Base-by-base conservation (phyloP, 169 alveolate species). In the Cryptosporidium baileyi region DNA sequence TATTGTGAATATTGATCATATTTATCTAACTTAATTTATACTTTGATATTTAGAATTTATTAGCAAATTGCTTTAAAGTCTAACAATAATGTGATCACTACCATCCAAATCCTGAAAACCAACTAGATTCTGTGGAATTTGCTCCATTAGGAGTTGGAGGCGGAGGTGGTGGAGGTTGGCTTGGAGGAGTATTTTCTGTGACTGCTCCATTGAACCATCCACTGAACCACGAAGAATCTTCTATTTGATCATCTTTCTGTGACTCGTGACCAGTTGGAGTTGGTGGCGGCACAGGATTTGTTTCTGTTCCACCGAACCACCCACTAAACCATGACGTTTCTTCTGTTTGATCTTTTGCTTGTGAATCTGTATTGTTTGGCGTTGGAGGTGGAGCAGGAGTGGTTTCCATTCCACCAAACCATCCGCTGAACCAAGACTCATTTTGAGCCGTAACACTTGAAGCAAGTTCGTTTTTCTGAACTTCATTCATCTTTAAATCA, bases 51-150 rank as follows among this genome's bases (percentile, higher is more conserved):
- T n/a, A n/a, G n/a, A n/a, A n/a, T n/a, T n/a, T n/a, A n/a, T n/a
- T n/a, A n/a, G n/a, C n/a, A n/a, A n/a, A n/a, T n/a, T n/a, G n/a
- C n/a, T n/a, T n/a, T n/a, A n/a, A n/a, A n/a, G n/a, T n/a, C n/a
- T n/a, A n/a, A n/a, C n/a, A n/a, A n/a, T n/a, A n/a, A n/a, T n/a
- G n/a, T n/a, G n/a, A 8, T 40, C 13, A 24, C 30, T 51, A 74
- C 85, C 85, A 74, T 34, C 85, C 85, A 30, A 74, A 74, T 0
- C 74, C 85, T 2, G 85, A 74, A 34, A 54, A 54, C 85, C 85
- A 74, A 60, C 61, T 34, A 65, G 81, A 65, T 36, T 51, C 81
- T 51, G 43, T 22, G 24, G 63, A 22, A 15, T 0, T 43, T 13
- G 54, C 34, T 65, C 40, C 81, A 19, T 28, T 22, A 52, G 61